phyloP scores from a whole-genome alignment of 2,329 filamentous ascomycete species.

The Lojkania enalia region DNA sequence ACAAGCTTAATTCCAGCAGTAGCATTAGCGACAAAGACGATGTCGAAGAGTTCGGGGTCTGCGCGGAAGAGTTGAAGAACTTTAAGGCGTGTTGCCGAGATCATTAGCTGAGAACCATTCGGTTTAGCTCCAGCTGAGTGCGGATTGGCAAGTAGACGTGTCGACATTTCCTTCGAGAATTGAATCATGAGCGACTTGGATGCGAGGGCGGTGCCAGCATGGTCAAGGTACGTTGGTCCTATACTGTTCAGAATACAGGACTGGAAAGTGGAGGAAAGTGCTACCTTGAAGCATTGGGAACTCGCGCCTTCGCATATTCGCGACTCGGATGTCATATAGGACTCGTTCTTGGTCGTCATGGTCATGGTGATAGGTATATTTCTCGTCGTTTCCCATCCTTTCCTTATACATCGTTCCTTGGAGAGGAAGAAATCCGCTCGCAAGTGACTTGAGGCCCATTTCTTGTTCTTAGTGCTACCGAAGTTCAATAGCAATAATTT shows the following conservation, averaged over 20 bases:
- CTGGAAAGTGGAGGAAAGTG: neutral
- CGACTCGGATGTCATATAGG: constrained; percentile 31
- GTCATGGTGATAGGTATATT: no score
- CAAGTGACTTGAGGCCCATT: no score
- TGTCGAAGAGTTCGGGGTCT: constrained; percentile 76
- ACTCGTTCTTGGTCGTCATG: no score
- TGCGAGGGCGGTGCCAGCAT: constrained; percentile 52
- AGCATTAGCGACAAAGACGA: constrained; percentile 92
- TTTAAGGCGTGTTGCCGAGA: constrained; percentile 50
- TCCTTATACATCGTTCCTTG: no score
- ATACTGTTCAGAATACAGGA: neutral
- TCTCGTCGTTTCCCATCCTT: no score
- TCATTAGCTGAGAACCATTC: constrained; percentile 60
- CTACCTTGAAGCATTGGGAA: constrained; percentile 20
- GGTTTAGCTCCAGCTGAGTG: constrained; percentile 55
- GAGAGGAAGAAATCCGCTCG: no score
- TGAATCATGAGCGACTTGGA: constrained; percentile 60
- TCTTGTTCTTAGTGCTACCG: no score
- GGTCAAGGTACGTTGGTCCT: constrained; percentile 58
- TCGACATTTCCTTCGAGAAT: constrained; percentile 60
- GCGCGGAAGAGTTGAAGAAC: constrained; percentile 76
- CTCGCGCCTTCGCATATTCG: constrained; percentile 20
- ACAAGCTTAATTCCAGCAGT: constrained; percentile 89
- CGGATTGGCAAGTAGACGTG: constrained; percentile 68
- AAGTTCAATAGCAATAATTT: no score